phyloP scores from a whole-genome alignment of 2,329 filamentous ascomycete species.

The Diaporthe nobilis region DNA sequence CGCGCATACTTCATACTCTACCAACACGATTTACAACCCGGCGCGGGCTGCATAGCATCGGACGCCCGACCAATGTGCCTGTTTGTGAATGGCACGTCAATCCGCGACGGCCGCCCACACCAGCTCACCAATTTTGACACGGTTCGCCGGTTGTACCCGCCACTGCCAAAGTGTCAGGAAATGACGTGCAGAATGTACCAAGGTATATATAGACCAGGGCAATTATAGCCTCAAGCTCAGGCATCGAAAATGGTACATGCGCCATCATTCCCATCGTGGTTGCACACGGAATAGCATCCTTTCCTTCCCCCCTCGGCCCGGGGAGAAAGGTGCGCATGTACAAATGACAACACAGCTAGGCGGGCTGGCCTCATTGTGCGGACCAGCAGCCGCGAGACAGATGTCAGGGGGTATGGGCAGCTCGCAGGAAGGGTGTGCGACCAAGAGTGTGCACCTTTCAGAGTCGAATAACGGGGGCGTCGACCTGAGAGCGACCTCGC shows the following conservation, averaged over 20 bases:
- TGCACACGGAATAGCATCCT: neutral
- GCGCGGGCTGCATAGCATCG: neutral
- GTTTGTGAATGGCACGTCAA: neutral
- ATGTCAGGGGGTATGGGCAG: too few relatives aligned
- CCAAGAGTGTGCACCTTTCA: too few relatives aligned
- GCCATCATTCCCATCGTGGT: neutral
- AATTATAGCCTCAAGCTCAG: neutral
- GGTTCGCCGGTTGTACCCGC: neutral
- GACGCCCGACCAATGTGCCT: conserved; percentile 18
- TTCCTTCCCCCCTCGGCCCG: too few relatives aligned
- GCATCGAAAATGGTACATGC: neutral
- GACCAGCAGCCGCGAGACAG: neutral
- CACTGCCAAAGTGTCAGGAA: neutral
- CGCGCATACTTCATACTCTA: neutral
- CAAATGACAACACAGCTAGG: neutral
- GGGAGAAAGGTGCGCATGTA: too few relatives aligned
- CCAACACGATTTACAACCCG: neutral
- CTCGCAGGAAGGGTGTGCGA: neutral
- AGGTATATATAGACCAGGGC: neutral
- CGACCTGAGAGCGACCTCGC: neutral
- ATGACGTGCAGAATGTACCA: neutral
- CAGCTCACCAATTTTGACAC: neutral
- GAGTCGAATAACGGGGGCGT: too few relatives aligned
- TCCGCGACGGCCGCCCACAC: neutral
- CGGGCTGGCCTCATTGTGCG: neutral